A percentile compares a stretch with the other conserved stretches of the same genome.
Evolutionary conservation across 2,329 filamentous ascomycete genomes (phyloP).

Genomic region (Cytospora paraplurivora): DNA sequence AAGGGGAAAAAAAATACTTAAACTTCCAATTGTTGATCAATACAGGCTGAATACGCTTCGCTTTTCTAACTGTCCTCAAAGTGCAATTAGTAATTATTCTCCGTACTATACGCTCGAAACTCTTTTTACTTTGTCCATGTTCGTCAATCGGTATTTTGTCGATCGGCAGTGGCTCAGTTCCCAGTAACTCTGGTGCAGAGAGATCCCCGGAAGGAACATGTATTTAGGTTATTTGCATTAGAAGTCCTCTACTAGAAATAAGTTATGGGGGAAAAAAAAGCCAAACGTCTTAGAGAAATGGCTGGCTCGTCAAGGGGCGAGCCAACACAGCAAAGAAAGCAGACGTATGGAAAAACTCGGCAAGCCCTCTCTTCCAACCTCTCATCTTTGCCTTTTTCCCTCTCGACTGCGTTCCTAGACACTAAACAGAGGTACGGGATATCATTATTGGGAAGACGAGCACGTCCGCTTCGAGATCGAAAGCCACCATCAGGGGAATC

Average conservation of each 20-base stretch:
- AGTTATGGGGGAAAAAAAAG: slow-evolving; percentile 43
- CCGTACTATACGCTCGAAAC: too few species aligned
- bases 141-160: not conserved
- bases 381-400: slow-evolving; percentile 21
- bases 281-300: slow-evolving; percentile 31
- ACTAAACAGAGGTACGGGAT: slow-evolving; percentile 26
- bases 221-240: slow-evolving; percentile 64
- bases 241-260: slow-evolving; percentile 60
- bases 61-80: too few species aligned
- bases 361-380: slow-evolving; percentile 22
- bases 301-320: slow-evolving; percentile 23
- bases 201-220: slow-evolving; percentile 33
- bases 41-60: too few species aligned
- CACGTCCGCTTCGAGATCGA: slow-evolving; percentile 20
- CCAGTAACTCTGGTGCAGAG: not conserved
- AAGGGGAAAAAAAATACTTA: not conserved
- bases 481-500: slow-evolving; percentile 17
- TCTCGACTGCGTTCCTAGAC: slow-evolving; percentile 32
- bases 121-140: not conserved
- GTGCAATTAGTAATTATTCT: too few species aligned
- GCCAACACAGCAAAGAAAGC: slow-evolving; percentile 35
- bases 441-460: slow-evolving; percentile 29
- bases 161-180: not conserved
- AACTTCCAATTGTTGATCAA: not conserved
- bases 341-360: slow-evolving; percentile 31